Conservation (phyloP, 2,329 filamentous ascomycete genomes). For the Juglanconis juglandina region DNA sequence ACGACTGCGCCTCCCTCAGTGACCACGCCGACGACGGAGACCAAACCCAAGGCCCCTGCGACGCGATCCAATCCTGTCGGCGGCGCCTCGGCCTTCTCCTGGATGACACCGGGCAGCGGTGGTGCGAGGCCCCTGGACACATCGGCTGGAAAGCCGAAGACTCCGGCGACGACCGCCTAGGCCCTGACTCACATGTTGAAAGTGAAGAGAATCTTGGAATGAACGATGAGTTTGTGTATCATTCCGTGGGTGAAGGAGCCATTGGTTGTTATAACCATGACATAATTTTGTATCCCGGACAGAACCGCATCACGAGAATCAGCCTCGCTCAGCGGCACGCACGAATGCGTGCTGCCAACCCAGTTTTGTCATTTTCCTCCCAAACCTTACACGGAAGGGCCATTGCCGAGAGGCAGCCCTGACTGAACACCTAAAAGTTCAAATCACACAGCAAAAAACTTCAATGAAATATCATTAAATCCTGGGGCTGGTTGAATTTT, state of each 20-base stretch:
- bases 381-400: background rate
- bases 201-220: background rate
- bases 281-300: background rate
- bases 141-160: constrained; percentile 37
- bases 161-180: constrained; percentile 27
- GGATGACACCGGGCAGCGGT: constrained; percentile 62
- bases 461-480: background rate
- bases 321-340: background rate
- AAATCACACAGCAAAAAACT: background rate
- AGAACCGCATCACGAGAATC: background rate
- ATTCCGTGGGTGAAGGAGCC: background rate
- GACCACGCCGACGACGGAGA: constrained; percentile 26
- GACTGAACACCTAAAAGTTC: background rate
- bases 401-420: background rate
- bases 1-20: constrained; percentile 24
- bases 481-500: background rate
- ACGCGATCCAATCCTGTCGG: constrained; percentile 72
- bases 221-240: background rate
- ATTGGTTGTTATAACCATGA: background rate
- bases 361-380: background rate
- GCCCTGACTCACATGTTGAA: background rate
- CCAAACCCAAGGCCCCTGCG: constrained; percentile 29
- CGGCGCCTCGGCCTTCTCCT: constrained; percentile 89
- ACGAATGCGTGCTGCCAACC: background rate
- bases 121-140: constrained; percentile 10